Base-by-base conservation (phyloP, 495 filamentous ascomycete genomes). In the Glonium stellatum region DNA sequence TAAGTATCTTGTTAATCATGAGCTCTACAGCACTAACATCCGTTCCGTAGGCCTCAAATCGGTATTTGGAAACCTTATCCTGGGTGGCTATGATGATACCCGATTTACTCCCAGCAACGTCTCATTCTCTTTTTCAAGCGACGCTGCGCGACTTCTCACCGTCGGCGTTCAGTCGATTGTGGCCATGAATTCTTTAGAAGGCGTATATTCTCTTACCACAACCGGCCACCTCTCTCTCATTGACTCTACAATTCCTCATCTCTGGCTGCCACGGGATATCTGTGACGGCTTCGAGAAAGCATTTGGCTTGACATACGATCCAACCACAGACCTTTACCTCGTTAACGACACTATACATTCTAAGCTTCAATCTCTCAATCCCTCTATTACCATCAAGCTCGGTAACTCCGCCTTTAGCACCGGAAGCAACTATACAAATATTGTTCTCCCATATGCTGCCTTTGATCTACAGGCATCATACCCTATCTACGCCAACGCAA, bases 51-150 rank as follows among this genome's bases (percentile, higher is more conserved):
- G 52, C 6, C 69, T 79, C n/a, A 79, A 80, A 57, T 69, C 76
- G 31, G 78, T 79, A 4, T 76, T 78, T 54, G 72, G 67, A 15
- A 69, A 59, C 55, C 63, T 75, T 5, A 68, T 67, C n/a, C 54
- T 75, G 0, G 72, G 72, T 34, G 72, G 72, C 9, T 73, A 72
- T 51, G 72, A 75, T 50, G 56, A 62, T 13, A 60, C 70, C 2
- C 62, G 71, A 9, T 69, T 74, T 55, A 64, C 51, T 25, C 62
- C 69, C 10, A 70, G 56, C 54, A 48, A 59, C 3, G 61, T 72
- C 39, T 54, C 65, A 22, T 63, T 74, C 47, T 54, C 60, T 19
- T 61, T 67, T 53, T 15, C 56, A 31, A 56, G 51, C 5, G 67
- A 63, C 19, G 54, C 57, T 1, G 55, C 68, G 5, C 57, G 59